Evolutionary conservation across 2,329 filamentous ascomycete species (phyloP), one percentile per base, ranked within the genome.

Genomic region (Macrophomina pseudophaseolina): DNA sequence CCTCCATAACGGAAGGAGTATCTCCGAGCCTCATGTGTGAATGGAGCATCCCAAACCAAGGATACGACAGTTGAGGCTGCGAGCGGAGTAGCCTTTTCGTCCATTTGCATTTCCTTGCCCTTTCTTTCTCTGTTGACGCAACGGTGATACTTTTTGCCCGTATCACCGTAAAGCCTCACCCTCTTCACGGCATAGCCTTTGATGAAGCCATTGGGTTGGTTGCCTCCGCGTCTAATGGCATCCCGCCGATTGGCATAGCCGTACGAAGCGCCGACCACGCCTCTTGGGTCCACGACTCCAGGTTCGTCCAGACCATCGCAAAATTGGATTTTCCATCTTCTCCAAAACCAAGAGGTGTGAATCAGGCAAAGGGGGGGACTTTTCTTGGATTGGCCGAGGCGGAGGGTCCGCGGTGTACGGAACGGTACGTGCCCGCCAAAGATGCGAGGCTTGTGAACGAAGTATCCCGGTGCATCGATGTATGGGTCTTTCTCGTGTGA

Each of bases 121-220:
- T 70, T 65, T 3, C 74, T 70, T 8, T 64, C 67, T 4, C 48
- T 56, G 28, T 72, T 72, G 5, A 74, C 65, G 1, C 59, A n/a
- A 11, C 68, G 70, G 1, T 77, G 73, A 40, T 74, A 76, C 0
- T 53, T 32, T 58, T 74, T 75, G 8, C 76, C 75, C 1, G 68
- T 71, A 65, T 78, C 76, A 44, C 75, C 73, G 73, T 72, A 76
- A 1, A 76, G 51, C 16, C 75, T 67, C 74, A 73, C 76, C 1
- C 66, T 73, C 2, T 73, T 65, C 3, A 77, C 73, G 59, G 70
- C 72, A 63, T 77, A 77, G 1, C 75, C 76, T 58, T 74, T 28
- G 4, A 60, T 28, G n/a, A 60, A 49, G 30, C 56, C 42, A 23
- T 74, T 3, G 74, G 65, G 23, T 53, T 64, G 5, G 35, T 60